phyloP scores from a whole-genome alignment of 75 land plant species.

The Sequoiadendron giganteum region DNA sequence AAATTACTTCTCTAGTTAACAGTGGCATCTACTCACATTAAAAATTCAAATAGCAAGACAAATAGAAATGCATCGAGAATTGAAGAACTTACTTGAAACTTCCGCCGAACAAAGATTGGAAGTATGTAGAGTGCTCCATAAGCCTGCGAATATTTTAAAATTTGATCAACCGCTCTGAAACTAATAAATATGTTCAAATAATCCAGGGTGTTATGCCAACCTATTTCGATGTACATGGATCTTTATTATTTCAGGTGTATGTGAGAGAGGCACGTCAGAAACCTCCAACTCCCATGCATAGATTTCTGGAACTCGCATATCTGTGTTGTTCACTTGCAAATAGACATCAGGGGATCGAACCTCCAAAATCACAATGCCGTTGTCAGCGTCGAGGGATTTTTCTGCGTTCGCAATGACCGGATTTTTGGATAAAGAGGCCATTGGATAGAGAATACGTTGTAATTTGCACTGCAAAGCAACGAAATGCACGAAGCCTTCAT shows the following conservation, averaged over 20 bases:
- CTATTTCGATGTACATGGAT: constrained; percentile 3
- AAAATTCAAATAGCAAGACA: neutral
- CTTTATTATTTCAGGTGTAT: neutral
- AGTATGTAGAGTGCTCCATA: constrained; percentile 38
- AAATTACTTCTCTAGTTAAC: neutral
- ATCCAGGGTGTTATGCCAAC: neutral
- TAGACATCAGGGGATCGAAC: constrained; percentile 1
- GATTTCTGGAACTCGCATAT: neutral
- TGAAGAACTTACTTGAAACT: constrained; percentile 32
- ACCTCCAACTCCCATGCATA: neutral
- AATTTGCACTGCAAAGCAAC: too few species aligned
- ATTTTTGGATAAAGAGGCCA: neutral
- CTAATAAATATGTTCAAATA: neutral
- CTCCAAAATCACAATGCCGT: constrained; percentile 3
- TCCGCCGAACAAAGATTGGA: constrained; percentile 35
- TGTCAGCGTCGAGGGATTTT: neutral
- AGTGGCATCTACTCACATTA: neutral
- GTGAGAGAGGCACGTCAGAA: neutral
- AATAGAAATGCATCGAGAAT: neutral
- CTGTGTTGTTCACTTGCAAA: neutral
- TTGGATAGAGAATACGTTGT: neutral
- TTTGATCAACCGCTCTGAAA: neutral
- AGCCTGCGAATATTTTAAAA: constrained; percentile 20
- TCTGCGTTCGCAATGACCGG: neutral
- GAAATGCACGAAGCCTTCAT: too few species aligned